Conservation (phyloP, 2,329 filamentous ascomycete genomes). For the Triangularia verruculosa region DNA sequence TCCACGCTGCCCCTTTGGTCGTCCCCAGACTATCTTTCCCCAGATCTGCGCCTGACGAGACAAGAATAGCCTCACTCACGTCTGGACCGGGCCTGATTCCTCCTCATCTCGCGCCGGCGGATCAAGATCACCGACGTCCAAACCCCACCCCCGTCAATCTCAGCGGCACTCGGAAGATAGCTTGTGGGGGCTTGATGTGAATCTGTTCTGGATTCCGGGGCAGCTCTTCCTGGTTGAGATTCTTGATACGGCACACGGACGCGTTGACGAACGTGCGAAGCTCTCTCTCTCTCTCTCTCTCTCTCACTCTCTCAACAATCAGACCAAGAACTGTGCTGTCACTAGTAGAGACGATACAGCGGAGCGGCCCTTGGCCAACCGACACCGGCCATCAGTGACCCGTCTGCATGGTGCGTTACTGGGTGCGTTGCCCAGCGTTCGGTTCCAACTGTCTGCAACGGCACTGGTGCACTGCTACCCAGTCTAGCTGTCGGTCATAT, state of each 20-base stretch:
- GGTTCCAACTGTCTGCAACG: slow-evolving; percentile 18
- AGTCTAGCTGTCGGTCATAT: slow-evolving; percentile 15
- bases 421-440: slow-evolving; percentile 7
- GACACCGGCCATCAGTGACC: slow-evolving; percentile 7
- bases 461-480: slow-evolving; percentile 22
- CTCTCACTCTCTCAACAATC: slow-evolving; percentile 8
- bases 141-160: slow-evolving; percentile 10
- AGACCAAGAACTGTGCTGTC: slow-evolving; percentile 2
- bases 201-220: slow-evolving; percentile 4
- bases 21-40: background rate
- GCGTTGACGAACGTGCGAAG: slow-evolving; percentile 16
- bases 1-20: too few relatives aligned
- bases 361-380: slow-evolving; percentile 13
- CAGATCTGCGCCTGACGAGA: background rate
- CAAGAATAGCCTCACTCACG: background rate
- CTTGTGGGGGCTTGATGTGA: background rate
- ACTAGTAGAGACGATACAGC: background rate
- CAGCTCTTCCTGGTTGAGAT: slow-evolving; percentile 1
- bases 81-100: background rate
- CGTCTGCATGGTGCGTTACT: background rate
- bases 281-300: too few relatives aligned
- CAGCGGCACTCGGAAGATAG: slow-evolving; percentile 6
- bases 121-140: slow-evolving; percentile 5
- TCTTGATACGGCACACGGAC: slow-evolving; percentile 17
- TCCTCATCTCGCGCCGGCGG: background rate